Evolutionary conservation across 1,284 basidiomycete genomes (phyloP).

Genomic region (Trichosporon sp.): DNA sequence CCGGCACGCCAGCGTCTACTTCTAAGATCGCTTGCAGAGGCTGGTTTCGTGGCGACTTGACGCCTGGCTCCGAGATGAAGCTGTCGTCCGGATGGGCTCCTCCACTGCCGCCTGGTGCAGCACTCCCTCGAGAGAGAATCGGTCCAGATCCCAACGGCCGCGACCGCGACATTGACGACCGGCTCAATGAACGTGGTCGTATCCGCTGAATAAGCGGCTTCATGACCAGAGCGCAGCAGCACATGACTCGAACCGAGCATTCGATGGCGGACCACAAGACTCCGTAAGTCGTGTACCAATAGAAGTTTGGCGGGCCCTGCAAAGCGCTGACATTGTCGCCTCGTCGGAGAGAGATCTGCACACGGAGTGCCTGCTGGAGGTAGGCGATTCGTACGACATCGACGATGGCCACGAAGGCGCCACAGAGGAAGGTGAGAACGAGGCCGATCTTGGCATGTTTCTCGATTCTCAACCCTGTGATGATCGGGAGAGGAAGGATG

Average conservation of each 20-base stretch:
- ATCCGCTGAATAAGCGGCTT: conserved; percentile 43
- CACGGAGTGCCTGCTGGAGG: conserved; percentile 38
- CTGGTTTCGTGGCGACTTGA: conserved; percentile 12
- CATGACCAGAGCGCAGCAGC: conserved; percentile 43
- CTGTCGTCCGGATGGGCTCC: not conserved
- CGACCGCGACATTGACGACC: not conserved
- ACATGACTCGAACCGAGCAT: conserved; percentile 42
- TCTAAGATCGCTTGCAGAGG: conserved; percentile 23
- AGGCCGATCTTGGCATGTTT: conserved; percentile 43
- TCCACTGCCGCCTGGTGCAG: not conserved
- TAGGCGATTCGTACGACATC: conserved; percentile 45
- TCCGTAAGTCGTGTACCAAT: conserved; percentile 37
- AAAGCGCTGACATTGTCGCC: conserved; percentile 12
- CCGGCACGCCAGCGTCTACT: conserved; percentile 13
- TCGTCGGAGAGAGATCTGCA: conserved; percentile 12
- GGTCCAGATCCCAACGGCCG: not conserved
- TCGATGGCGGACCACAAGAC: conserved; percentile 46
- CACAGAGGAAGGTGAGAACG: conserved; percentile 43
- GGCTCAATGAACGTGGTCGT: not conserved
- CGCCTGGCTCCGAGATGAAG: not conserved
- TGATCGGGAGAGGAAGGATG: conserved; percentile 43
- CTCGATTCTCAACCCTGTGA: conserved; percentile 44
- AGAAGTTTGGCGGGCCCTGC: conserved; percentile 30
- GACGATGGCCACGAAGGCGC: conserved; percentile 44
- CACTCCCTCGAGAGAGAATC: not conserved